Base-by-base conservation (phyloP, 192 early-diverging fungal genomes). In the Coemansia sp. region DNA sequence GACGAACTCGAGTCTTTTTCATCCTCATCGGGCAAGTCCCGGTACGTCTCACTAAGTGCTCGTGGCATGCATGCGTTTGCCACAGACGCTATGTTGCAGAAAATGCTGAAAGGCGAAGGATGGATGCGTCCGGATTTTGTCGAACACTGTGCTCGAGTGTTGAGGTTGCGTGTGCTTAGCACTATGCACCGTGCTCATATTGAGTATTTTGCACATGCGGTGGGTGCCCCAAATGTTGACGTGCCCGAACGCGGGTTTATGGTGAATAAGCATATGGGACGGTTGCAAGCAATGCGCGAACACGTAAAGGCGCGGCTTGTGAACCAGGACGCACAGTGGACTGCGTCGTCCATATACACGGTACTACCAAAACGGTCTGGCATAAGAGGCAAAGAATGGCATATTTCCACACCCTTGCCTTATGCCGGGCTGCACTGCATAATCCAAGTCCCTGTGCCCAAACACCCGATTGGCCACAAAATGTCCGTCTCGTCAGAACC, bases 361-460 rank as follows among this genome's bases (percentile, higher is more conserved):
- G 27, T n/a, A 1, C 60, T 79, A 2, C 32, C 48, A 1, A 50
- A 15, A 67, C 71, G 1, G 35, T 68, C 3, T 6, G 24, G 21
- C 8, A 48, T 43, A 2, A 2, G 41, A 4, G 12, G 37, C 5
- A 43, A 25, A 4, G 21, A 19, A 1, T 60, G 58, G 58, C 11
- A 38, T 11, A 2, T 48, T 2, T 14, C 41, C 15, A 24, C 39
- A 1, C 24, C 60, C 1, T 62, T 79, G 19, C 76, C 76, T 0
- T 32, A 71, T 4, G 67, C 49, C 14, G 76, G 76, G 0, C 71
- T 79, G 3, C 76, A 79, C 7, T 79, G 71, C 39, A 68, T 79
- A 22, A 47, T 79, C 25, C 32, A 61, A 45, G 2, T 73, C 0
- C 67, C 73, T 2, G 38, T 55, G 23, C 37, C 37, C 48, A 21